Evolutionary conservation across 345 rosid species (phyloP), one percentile per base, ranked within the genome.

Genomic region (Ceriops zippeliana): DNA sequence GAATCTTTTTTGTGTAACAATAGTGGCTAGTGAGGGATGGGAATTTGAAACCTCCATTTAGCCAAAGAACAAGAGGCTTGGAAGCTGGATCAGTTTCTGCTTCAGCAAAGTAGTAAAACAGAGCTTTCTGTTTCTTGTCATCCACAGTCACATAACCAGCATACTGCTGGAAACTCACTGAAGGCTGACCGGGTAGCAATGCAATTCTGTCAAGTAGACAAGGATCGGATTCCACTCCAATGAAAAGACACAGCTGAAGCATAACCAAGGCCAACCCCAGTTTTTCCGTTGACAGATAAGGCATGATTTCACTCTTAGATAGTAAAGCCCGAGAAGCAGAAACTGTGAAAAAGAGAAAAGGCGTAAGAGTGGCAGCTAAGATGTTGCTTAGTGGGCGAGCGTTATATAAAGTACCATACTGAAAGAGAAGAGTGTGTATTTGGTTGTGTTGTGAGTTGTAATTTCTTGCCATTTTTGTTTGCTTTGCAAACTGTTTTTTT

Each of bases 1-100:
- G 11, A 53, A 49, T 47, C 9, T 34, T 32, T 52, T 5, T 6
- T 9, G 27, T 20, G 17, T 20, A 15, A n/a, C 6, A 9, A 68
- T 0, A 46, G 16, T 27, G 28, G 16, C 11, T 26, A 21, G 28
- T 24, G 10, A 21, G 47, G 26, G 52, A 13, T 19, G 30, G 21
- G 26, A 61, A 21, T 27, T 17, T n/a, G 17, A 5, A 1, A 93
- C 99, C 99, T 87, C 99, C 99, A 67, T 95, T 95, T 70, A 95
- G 89, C 99, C 97, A 95, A 62, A 95, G 97, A 59, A 95, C 96
- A 27, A 95, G 95, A 59, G 97, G 97, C 74, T 85, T 95, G 66
- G 91, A 83, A 77, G 76, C 72, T 7, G 92, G 93, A 58, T 95
- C 84, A 46, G 58, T 63, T 84, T 90, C 93, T 49, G 99, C 93